phyloP scores from a whole-genome alignment of 257 asterid genomes.

The Forsythia suspensa region DNA sequence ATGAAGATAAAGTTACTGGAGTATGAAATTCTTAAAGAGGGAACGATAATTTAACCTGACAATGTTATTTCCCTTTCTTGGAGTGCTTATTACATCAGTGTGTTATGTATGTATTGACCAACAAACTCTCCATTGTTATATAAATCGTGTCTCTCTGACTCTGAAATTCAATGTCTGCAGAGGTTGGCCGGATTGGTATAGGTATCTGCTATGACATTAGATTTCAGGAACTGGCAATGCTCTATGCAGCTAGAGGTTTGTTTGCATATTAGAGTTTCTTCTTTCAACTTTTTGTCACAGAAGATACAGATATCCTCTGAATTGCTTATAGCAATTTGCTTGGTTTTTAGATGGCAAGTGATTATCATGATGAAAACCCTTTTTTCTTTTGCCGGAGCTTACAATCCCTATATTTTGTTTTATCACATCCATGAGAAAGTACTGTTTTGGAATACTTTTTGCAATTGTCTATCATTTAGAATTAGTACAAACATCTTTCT shows the following conservation, averaged over 20 bases:
- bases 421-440: background rate
- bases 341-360: background rate
- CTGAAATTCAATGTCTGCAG: constrained; percentile 47
- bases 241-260: constrained; percentile 95
- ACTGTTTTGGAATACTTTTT: background rate
- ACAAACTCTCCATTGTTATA: background rate
- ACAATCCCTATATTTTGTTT: background rate
- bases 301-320: background rate
- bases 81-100: background rate
- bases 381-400: constrained; percentile 1
- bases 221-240: constrained; percentile 86
- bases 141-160: constrained; percentile 8
- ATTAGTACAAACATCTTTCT: background rate
- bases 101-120: constrained; percentile 6
- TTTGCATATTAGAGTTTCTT: background rate
- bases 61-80: background rate
- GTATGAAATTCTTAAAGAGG: background rate
- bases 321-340: background rate
- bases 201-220: constrained; percentile 97
- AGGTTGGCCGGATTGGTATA: constrained; percentile 93
- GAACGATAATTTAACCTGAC: background rate
- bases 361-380: background rate
- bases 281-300: background rate
- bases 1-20: background rate
- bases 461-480: background rate